These are phyloP conservation scores for Lachnum nothofagi DNA, from an alignment of 2,329 filamentous ascomycete genomes.

Conservation along the genomic window DNA sequence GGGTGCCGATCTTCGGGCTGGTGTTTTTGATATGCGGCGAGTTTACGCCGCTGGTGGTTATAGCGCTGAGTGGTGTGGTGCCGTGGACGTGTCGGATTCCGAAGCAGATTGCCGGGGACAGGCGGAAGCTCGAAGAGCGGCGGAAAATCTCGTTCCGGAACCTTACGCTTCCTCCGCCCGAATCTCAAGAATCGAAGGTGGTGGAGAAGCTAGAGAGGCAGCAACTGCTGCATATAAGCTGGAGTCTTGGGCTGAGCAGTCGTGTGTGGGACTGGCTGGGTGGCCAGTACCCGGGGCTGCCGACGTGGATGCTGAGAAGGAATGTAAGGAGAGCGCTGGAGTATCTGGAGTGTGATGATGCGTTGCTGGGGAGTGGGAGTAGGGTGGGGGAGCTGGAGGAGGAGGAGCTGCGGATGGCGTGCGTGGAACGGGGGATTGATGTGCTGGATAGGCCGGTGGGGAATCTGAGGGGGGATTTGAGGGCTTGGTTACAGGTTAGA, in stretches of 20 bases:
- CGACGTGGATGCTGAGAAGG: conserved; percentile 48
- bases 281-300: conserved; percentile 33
- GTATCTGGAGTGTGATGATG: conserved; percentile 68
- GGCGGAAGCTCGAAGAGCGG: conserved; percentile 50
- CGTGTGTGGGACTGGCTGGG: conserved; percentile 41
- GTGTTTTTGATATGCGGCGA: conserved; percentile 77
- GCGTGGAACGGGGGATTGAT: conserved; percentile 62
- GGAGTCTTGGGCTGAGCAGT: conserved; percentile 37
- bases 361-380: conserved; percentile 58
- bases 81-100: conserved; percentile 82
- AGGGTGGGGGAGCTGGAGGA: conserved; percentile 53
- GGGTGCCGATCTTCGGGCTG: conserved; percentile 72
- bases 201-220: conserved; percentile 32
- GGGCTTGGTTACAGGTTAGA: conserved; percentile 37
- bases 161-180: conserved; percentile 27
- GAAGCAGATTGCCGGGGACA: conserved; percentile 57
- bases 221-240: conserved; percentile 39
- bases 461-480: conserved; percentile 35
- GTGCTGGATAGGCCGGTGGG: conserved; percentile 40
- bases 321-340: conserved; percentile 50
- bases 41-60: conserved; percentile 74
- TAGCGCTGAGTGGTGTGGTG: conserved; percentile 64
- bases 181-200: too few relatives aligned
- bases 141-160: conserved; percentile 46
- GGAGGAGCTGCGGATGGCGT: conserved; percentile 65